A percentile compares a stretch with the other conserved stretches of the same genome.
These are phyloP conservation scores for Pyrrhoderma noxium DNA, from an alignment of 1,284 basidiomycete genomes.

Conservation along the genomic window DNA sequence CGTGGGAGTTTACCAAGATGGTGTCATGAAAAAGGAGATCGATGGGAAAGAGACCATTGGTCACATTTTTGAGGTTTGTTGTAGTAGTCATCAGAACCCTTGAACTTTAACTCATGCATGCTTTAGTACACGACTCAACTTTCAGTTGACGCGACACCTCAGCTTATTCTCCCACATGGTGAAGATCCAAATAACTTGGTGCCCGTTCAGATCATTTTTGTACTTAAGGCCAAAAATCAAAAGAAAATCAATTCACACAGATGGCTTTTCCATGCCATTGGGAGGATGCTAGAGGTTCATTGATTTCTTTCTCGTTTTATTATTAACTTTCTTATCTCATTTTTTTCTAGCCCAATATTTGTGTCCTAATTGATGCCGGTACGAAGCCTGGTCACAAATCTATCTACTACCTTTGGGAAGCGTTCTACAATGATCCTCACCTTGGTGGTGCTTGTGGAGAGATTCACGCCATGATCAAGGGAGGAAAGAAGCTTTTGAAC, in stretches of 20 bases:
- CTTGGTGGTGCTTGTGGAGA: slow-evolving; percentile 84
- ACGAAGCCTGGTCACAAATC: slow-evolving; percentile 96
- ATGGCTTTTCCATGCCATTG: slow-evolving; percentile 98
- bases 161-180: slow-evolving; percentile 83
- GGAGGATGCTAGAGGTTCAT: slow-evolving; percentile 66
- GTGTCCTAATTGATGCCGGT: slow-evolving; percentile 88
- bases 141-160: slow-evolving; percentile 85
- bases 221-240: slow-evolving; percentile 94
- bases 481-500: slow-evolving; percentile 87
- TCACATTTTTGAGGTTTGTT: slow-evolving; percentile 78
- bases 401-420: slow-evolving; percentile 97
- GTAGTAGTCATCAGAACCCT: slow-evolving; percentile 6
- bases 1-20: slow-evolving; percentile 87
- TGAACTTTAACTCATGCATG: slow-evolving; percentile 2
- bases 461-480: slow-evolving; percentile 92
- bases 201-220: slow-evolving; percentile 93
- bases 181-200: slow-evolving; percentile 88
- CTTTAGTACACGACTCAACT: slow-evolving; percentile 83
- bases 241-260: slow-evolving; percentile 97
- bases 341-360: slow-evolving; percentile 70
- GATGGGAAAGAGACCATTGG: slow-evolving; percentile 92
- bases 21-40: slow-evolving; percentile 91
- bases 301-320: neutral
- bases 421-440: slow-evolving; percentile 71
- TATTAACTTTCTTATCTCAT: slow-evolving; percentile 1